phyloP scores from a whole-genome alignment of 2,329 filamentous ascomycete species.

The Pseudocercospora pini-densiflorae region DNA sequence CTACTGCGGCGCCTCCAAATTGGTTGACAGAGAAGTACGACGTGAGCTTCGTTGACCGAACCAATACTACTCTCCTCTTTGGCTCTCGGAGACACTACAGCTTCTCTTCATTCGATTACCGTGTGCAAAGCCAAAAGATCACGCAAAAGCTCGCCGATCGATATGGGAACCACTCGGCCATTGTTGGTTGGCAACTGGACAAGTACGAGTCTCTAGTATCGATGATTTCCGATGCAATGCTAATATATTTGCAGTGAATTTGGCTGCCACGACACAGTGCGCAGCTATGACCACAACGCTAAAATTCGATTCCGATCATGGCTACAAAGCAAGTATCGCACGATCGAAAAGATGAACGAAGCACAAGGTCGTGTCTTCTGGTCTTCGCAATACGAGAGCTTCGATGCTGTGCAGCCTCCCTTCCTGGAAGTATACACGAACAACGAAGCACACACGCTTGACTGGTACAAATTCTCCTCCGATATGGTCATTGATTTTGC shows the following conservation, averaged over 20 bases:
- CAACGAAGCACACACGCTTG: conserved; percentile 33
- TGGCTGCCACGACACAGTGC: conserved; percentile 33
- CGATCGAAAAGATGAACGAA: conserved; percentile 33
- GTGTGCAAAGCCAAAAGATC: conserved; percentile 30
- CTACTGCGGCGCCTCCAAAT: conserved; percentile 32
- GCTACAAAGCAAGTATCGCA: conserved; percentile 31
- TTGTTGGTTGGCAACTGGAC: conserved; percentile 32
- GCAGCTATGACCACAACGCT: conserved; percentile 33
- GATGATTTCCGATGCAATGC: too few species aligned
- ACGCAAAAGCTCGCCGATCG: conserved; percentile 30
- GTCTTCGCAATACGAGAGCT: conserved; percentile 32
- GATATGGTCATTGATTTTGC: conserved; percentile 34
- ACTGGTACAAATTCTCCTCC: conserved; percentile 34
- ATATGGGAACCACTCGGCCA: conserved; percentile 29
- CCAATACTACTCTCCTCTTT: conserved; percentile 30
- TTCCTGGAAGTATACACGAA: conserved; percentile 33
- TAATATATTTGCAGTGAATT: conserved; percentile 21
- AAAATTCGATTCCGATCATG: conserved; percentile 30
- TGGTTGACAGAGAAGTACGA: conserved; percentile 33
- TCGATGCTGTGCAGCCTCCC: conserved; percentile 31
- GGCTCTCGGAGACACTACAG: conserved; percentile 32
- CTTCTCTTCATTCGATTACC: conserved; percentile 34
- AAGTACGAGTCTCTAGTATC: too few species aligned
- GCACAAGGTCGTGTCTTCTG: conserved; percentile 34
- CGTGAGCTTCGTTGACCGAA: conserved; percentile 31